A percentile compares a stretch with the other conserved stretches of the same genome.
Conservation (phyloP, 73 alveolate genomes). For the Tetrahymena thermophila region DNA sequence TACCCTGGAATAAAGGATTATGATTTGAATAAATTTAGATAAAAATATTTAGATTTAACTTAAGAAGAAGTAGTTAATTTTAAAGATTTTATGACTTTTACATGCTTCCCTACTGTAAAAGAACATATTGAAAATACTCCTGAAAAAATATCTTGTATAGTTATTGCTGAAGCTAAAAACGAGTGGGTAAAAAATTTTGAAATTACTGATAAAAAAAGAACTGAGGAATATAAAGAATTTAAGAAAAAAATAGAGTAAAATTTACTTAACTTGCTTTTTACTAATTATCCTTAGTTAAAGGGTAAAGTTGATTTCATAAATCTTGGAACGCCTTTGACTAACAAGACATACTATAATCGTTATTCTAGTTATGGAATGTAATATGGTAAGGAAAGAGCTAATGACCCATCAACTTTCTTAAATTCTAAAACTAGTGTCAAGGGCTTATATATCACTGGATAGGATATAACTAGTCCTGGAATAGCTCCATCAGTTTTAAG, state of each 20-base stretch:
- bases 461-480: slow-evolving; percentile 1
- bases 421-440: not conserved
- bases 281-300: not conserved
- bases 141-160: not conserved
- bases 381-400: not conserved
- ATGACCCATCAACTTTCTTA: not conserved
- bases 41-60: not conserved
- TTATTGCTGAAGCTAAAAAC: not conserved
- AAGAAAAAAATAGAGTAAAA: not conserved
- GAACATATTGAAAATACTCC: not conserved
- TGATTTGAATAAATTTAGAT: not conserved
- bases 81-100: not conserved
- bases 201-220: not conserved
- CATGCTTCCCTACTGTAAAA: not conserved
- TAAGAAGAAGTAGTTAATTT: not conserved
- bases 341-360: slow-evolving; percentile 1
- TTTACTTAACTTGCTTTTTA: not conserved
- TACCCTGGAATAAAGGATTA: not conserved
- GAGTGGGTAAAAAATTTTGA: not conserved
- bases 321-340: not conserved
- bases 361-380: not conserved
- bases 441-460: not conserved
- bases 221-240: not conserved
- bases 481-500: not conserved
- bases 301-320: not conserved